Conservation (phyloP, 495 filamentous ascomycete species). For the Aspergillus sclerotioniger region DNA sequence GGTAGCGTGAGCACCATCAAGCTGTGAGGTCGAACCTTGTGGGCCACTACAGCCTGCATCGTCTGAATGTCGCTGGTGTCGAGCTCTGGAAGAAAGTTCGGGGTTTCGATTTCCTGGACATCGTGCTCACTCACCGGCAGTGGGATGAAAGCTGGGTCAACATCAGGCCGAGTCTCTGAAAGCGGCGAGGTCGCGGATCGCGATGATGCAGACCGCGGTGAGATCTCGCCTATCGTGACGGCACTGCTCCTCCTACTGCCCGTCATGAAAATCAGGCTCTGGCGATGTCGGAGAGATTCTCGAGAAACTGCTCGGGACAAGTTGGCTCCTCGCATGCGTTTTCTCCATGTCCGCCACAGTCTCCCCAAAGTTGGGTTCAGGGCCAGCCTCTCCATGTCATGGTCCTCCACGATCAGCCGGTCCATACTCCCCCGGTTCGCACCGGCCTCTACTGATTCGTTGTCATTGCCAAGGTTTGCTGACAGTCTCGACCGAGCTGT, state of each 20-base stretch:
- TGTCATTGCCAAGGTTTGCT: conserved; percentile 29
- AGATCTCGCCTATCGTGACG: conserved; percentile 35
- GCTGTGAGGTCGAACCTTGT: conserved; percentile 62
- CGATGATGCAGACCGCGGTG: conserved; percentile 3
- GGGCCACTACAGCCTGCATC: conserved; percentile 44
- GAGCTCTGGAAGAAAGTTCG: conserved; percentile 56
- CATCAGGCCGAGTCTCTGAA: conserved; percentile 21
- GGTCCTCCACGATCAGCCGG: conserved; percentile 78
- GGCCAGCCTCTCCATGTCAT: conserved; percentile 90
- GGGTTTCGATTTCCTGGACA: conserved; percentile 70
- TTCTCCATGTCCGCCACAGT: conserved; percentile 95
- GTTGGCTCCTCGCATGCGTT: conserved; percentile 56
- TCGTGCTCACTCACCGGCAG: conserved; percentile 68
- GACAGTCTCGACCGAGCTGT: conserved; percentile 73
- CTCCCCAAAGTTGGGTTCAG: conserved; percentile 82
- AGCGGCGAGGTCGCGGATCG: neutral
- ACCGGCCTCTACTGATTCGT: conserved; percentile 18
- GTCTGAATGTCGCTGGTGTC: conserved; percentile 57
- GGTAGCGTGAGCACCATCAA: conserved; percentile 51
- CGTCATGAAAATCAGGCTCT: conserved; percentile 18
- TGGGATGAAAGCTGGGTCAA: conserved; percentile 55
- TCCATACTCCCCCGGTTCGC: conserved; percentile 44
- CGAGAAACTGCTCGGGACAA: conserved; percentile 39
- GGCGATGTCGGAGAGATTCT: conserved; percentile 45
- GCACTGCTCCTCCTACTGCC: conserved; percentile 41